Base-by-base conservation (phyloP, 176 grass and related monocot species). In the Oryza rufipogon region DNA sequence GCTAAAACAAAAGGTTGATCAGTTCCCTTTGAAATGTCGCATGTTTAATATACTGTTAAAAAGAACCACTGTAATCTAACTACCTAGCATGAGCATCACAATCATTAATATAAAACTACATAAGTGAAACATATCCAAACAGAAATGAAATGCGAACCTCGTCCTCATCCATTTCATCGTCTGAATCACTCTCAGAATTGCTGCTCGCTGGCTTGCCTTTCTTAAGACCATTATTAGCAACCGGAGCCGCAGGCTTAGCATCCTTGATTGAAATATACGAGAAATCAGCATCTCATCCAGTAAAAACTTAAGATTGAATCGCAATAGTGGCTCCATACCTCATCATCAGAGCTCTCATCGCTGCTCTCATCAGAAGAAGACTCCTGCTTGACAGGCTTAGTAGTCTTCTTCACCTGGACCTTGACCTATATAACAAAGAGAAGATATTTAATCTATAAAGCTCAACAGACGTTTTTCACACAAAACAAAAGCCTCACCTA, bases 331-430 rank as follows among this genome's bases (percentile, higher is more conserved):
- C 0, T 7, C 0, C 22, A 71, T 94, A 98, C 96, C 89, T 95
- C 93, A 64, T 98, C 91, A 80, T 87, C 91, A 41, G 94, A 93
- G 65, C 85, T 87, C 44, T 78, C 85, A 3, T 90, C 93, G 1
- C 89, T 93, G 72, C 86, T 88, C 2, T 87, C 89, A 68, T 87
- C 89, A 16, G 76, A 83, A 76, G 96, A 86, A 76, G 96, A 81
- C 47, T 92, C 83, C 34, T 98, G 54, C 42, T 85, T 77, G 64
- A 81, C 74, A 56, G 75, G 52, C 75, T 88, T 90, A 13, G 66
- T 41, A 64, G 51, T 51, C 87, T 98, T 95, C 80, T 87, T 92
- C 5, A 86, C 58, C 15, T 66, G 68, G 28, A 90, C 85, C 87
- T 90, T 95, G 71, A 81, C 87, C 92, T 95, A 54, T 93, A 64